Evolutionary conservation across 164 flowering plant genomes (phyloP), one percentile per base, ranked within the genome.

Genomic region (Vitis amurensis): DNA sequence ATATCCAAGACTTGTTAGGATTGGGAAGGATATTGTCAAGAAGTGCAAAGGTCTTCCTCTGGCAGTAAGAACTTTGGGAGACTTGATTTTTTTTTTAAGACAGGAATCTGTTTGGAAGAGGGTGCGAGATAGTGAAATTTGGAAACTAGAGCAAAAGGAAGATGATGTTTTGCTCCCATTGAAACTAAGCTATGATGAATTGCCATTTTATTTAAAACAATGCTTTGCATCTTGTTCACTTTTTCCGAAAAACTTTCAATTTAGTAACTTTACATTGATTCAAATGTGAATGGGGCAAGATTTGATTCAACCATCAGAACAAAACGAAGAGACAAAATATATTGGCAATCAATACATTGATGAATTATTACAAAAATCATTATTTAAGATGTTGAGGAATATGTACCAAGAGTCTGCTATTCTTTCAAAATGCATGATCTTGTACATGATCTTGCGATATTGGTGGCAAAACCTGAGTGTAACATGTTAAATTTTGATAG

Each of bases 31-130:
- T 12, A 52, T 52, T 52, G 55, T 52, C n/a, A 52, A 52, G 5
- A 83, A 68, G 1, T 31, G 44, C 44, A 30, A 67, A 31, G 66
- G 66, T 2, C 52, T 63, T 17, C 66, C 66, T 63, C 29, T 63
- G 10, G 66, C 66, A 10, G 15, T 63, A 4, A 63, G 12, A 27
- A 63, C 29, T 5, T 48, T 63, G 12, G 66, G 66, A n/a, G 19
- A 51, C 53, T 14, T 16, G 23, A 17, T 17, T 8, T 63, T 51
- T 15, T 8, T 9, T 63, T 17, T 1, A 66, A 66, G 19, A 1
- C 14, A 53, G 1, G 68, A 66, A 15, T 23, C 13, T 6, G 58
- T 23, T 6, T 66, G 68, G 68, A 1, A 23, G 2, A 11, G 13
- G 8, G 17, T 66, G 37, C 23, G 44, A 51, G 57, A 66, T 13